Base-by-base conservation (phyloP, 306 rosid genomes). In the Acmispon strigosus region DNA sequence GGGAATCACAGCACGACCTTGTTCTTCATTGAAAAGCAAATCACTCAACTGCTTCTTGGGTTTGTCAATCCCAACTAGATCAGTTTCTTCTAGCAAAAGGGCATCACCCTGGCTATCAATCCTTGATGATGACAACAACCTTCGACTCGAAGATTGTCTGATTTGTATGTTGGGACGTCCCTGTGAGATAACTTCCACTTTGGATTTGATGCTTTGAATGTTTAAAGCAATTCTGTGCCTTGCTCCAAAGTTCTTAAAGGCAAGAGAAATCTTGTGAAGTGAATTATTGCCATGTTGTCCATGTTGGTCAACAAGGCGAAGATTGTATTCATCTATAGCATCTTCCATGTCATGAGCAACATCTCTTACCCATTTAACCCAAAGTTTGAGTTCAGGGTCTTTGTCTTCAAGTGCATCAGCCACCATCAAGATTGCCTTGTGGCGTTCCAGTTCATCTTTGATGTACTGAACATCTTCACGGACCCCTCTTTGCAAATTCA, bases 21-120 rank as follows among this genome's bases (percentile, higher is more conserved):
- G 2, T 64, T 81, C 87, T 15, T 79, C 88, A 3, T 49, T 63
- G 74, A 72, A 68, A 50, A 89, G 78, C 80, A 80, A 58, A 15
- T 78, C 73, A 58, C 62, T n/a, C 11, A 89, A 13, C 36, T 81
- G 80, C 66, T 37, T 52, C 32, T 85, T 87, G 41, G 81, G 90
- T 53, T 62, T 50, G 39, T 85, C 91, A 42, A 87, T 78, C 8
- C 96, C 91, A 15, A 90, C 89, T 20, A 87, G 66, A 76, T 90
- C 90, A 66, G 86, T 70, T 76, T 87, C 83, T 48, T 85, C 90
- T 7, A 90, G 47, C 65, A 85, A 75, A 68, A 90, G 90, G 4
- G 96, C 92, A 56, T 84, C 86, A 17, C 67, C 86, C 34, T 86
- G 86, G 10, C 82, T 77, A 20, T 74, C 85, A 68, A 67, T 49